These are phyloP conservation scores for Asclepias syriaca DNA, from an alignment of 257 asterid genomes.

Conservation along the genomic window DNA sequence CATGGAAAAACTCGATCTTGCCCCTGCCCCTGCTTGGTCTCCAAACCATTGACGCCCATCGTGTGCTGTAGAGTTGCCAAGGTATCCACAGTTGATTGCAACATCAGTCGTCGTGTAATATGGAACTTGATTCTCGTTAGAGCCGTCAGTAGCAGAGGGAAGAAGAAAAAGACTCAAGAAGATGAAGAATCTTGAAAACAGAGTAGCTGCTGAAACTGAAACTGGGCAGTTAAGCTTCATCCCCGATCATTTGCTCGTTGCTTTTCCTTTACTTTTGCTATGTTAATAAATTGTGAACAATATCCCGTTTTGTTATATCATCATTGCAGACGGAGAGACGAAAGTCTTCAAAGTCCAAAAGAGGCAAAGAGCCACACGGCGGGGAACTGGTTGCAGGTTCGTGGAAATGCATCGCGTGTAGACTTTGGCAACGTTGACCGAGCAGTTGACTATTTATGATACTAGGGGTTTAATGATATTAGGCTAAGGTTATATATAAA, in stretches of 20 bases:
- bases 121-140: background rate
- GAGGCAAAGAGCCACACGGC: background rate
- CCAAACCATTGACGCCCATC: constrained; percentile 23
- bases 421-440: background rate
- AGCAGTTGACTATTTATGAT: no score
- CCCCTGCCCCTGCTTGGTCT: constrained; percentile 2
- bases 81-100: background rate
- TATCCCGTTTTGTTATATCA: background rate
- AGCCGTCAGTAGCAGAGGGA: background rate
- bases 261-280: background rate
- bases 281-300: no score
- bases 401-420: background rate
- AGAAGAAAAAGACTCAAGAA: background rate
- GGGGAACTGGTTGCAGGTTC: background rate
- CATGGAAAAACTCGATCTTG: background rate
- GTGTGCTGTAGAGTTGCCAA: constrained; percentile 10
- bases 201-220: background rate
- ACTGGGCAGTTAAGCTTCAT: background rate
- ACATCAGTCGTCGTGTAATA: background rate
- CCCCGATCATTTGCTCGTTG: background rate
- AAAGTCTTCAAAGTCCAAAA: background rate
- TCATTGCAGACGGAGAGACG: no score
- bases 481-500: no score
- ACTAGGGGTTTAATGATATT: no score
- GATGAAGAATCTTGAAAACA: background rate